These are phyloP conservation scores for Jatropha curcas DNA, from an alignment of 345 rosid species.

Conservation along the genomic window DNA sequence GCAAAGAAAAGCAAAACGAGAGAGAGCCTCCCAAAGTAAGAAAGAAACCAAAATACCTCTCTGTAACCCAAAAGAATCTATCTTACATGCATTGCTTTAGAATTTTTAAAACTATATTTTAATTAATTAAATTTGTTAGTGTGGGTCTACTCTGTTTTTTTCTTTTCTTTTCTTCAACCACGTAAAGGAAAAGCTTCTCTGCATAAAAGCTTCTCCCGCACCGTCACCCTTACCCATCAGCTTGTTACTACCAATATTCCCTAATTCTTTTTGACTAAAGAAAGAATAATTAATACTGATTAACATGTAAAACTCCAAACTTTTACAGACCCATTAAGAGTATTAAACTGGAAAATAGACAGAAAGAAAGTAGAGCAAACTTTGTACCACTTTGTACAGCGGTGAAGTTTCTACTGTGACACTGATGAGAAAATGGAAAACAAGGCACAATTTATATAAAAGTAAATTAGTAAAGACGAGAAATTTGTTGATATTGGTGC, in stretches of 20 bases:
- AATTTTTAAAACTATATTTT: constrained; percentile 9
- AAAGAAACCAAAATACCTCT: constrained; percentile 24
- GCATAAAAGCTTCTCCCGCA: constrained; percentile 33
- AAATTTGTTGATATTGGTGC: neutral
- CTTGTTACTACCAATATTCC: constrained; percentile 3
- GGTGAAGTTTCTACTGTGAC: neutral
- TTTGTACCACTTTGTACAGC: neutral
- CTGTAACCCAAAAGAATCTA: constrained; percentile 37
- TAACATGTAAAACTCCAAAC: neutral
- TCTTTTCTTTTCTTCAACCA: constrained; percentile 22
- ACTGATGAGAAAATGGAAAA: neutral
- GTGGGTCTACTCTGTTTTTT: constrained; percentile 10
- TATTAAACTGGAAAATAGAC: constrained; percentile 1
- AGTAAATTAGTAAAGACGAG: neutral
- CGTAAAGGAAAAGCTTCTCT: constrained; percentile 44
- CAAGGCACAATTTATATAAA: neutral
- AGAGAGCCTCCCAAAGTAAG: constrained; percentile 17
- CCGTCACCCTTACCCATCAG: constrained; percentile 35
- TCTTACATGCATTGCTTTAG: constrained; percentile 16
- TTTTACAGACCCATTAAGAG: neutral
- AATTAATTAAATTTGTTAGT: neutral
- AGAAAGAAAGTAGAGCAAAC: constrained; percentile 10
- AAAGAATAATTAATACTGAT: neutral
- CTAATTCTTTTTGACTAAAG: constrained; percentile 1
- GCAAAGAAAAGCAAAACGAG: constrained; percentile 15